Conservation (phyloP, 352 stramenopile species). For the Globisporangium sylvaticum region DNA sequence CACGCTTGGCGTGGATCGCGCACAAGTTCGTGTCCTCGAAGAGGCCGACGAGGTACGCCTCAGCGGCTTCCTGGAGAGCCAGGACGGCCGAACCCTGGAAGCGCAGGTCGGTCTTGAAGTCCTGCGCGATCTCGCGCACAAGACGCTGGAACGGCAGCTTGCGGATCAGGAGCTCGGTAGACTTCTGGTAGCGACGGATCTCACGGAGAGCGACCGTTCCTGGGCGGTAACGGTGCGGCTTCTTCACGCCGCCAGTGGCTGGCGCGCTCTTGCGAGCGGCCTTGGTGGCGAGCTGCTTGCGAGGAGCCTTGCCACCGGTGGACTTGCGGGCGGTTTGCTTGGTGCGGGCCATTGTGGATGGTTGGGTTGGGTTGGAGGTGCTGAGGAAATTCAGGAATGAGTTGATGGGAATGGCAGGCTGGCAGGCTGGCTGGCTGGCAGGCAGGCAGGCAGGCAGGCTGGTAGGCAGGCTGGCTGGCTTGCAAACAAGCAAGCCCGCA, state of each 20-base stretch:
- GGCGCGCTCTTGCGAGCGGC: conserved; percentile 91
- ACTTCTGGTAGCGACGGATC: conserved; percentile 96
- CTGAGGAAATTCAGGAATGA: conserved; percentile 60
- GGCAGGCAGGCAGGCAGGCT: too few species aligned
- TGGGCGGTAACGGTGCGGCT: conserved; percentile 83
- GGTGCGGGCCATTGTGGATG: conserved; percentile 88
- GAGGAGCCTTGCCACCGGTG: conserved; percentile 91
- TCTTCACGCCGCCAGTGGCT: conserved; percentile 92
- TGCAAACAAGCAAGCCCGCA: too few species aligned
- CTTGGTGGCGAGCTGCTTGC: conserved; percentile 93
- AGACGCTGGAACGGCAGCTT: conserved; percentile 96
- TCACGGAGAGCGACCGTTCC: conserved; percentile 93
- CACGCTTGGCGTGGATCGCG: conserved; percentile 94
- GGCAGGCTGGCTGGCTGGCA: neutral
- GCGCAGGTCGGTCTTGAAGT: conserved; percentile 88
- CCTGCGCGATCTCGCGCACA: conserved; percentile 89
- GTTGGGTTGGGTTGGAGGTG: conserved; percentile 22
- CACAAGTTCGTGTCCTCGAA: conserved; percentile 96
- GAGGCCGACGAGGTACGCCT: conserved; percentile 92
- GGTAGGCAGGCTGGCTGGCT: too few species aligned
- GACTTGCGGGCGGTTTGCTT: conserved; percentile 97
- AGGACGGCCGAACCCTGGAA: conserved; percentile 87
- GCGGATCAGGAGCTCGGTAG: conserved; percentile 94
- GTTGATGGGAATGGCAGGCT: neutral
- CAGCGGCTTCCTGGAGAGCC: conserved; percentile 85